Percentiles rank a stretch among this genome's conserved stretches.
Evolutionary conservation across 257 asterid genomes (phyloP).

Genomic region (Nicotiana attenuata): DNA sequence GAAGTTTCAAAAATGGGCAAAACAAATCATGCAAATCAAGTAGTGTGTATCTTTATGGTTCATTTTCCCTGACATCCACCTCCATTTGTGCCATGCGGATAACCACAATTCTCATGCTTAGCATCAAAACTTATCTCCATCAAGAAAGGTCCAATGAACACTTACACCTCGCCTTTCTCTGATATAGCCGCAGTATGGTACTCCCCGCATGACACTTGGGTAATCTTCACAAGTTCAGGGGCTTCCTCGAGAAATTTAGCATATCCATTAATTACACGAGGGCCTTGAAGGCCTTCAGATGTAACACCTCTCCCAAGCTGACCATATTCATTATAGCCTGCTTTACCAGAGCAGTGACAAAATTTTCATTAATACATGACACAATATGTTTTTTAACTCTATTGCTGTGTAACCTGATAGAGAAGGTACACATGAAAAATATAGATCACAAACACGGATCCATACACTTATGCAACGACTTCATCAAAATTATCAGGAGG

Average conservation of each 20-base stretch:
- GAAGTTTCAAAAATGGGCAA: not conserved
- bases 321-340: constrained; percentile 98
- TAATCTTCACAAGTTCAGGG: constrained; percentile 94
- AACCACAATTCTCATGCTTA: constrained; percentile 36
- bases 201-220: constrained; percentile 90
- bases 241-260: constrained; percentile 91
- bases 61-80: constrained; percentile 10
- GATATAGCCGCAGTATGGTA: constrained; percentile 92
- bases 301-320: constrained; percentile 99
- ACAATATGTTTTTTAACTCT: constrained; percentile 19
- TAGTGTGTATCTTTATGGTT: not conserved
- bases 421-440: not conserved
- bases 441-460: not conserved
- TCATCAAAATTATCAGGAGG: not conserved
- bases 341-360: constrained; percentile 54
- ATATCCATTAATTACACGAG: constrained; percentile 65
- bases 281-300: constrained; percentile 94
- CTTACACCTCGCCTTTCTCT: constrained; percentile 97
- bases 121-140: constrained; percentile 28
- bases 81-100: constrained; percentile 29
- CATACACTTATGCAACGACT: not conserved
- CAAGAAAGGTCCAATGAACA: constrained; percentile 47
- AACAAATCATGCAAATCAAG: not conserved
- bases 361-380: constrained; percentile 39
- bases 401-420: constrained; percentile 10